Evolutionary conservation across 75 land plant genomes (phyloP).

Genomic region (Pinus taeda): DNA sequence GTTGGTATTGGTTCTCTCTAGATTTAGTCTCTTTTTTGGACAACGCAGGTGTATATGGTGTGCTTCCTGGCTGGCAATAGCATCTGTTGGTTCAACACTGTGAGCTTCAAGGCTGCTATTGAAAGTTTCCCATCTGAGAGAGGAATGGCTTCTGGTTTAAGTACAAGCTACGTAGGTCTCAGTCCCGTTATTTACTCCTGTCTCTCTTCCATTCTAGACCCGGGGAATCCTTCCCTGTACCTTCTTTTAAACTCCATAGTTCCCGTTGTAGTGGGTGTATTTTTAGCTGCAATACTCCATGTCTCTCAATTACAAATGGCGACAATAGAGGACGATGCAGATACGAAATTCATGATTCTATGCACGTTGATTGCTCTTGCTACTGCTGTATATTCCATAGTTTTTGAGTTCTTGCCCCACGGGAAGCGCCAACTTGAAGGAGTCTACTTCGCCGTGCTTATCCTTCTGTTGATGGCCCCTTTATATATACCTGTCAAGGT

Average conservation of each 20-base stretch:
- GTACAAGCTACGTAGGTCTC: conserved; percentile 49
- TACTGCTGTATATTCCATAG: background rate
- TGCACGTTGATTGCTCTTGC: conserved; percentile 4
- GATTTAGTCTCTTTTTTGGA: background rate
- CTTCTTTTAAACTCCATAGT: conserved; percentile 46
- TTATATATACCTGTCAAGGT: background rate
- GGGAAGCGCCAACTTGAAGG: background rate
- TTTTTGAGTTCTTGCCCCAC: background rate
- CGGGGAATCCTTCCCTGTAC: conserved; percentile 10
- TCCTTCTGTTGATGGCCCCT: background rate
- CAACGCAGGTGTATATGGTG: conserved; percentile 37
- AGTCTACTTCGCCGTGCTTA: background rate
- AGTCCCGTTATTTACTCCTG: conserved; percentile 51
- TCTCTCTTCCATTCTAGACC: conserved; percentile 19
- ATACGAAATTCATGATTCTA: conserved; percentile 5
- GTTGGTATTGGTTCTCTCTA: too few species aligned
- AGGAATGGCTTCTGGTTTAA: conserved; percentile 41
- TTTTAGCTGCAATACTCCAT: conserved; percentile 6
- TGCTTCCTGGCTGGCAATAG: conserved; percentile 55
- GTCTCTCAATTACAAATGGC: too few species aligned
- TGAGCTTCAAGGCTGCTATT: conserved; percentile 47
- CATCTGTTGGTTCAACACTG: conserved; percentile 71
- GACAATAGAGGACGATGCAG: background rate
- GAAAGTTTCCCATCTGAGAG: conserved; percentile 42
- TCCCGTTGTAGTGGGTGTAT: conserved; percentile 27